A percentile compares a stretch with the other conserved stretches of the same genome.
Conservation (phyloP, 345 rosid genomes). For the Citrus australasica region DNA sequence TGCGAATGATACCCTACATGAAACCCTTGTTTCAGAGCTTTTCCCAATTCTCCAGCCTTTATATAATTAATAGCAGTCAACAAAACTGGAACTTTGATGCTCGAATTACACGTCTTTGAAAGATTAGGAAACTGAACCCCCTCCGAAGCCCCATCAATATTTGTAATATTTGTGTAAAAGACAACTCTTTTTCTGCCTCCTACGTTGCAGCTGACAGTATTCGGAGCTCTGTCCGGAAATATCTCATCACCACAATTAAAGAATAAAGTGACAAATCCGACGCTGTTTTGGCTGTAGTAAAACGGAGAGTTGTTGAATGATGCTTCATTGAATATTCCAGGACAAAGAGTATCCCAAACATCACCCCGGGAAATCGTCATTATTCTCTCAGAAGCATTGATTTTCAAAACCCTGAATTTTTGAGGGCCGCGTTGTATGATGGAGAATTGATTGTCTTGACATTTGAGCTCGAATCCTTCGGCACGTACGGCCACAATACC, state of each 20-base stretch:
- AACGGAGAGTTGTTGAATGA: not conserved
- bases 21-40: slow-evolving; percentile 27
- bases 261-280: slow-evolving; percentile 28
- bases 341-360: slow-evolving; percentile 18
- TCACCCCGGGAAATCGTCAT: slow-evolving; percentile 27
- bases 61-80: not conserved
- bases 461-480: slow-evolving; percentile 27
- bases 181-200: accelerated
- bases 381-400: accelerated
- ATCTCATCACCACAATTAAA: slow-evolving; percentile 12
- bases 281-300: not conserved
- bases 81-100: slow-evolving; percentile 24
- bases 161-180: slow-evolving; percentile 3
- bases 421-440: not conserved
- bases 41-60: accelerated
- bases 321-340: not conserved
- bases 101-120: not conserved
- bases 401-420: slow-evolving; percentile 9
- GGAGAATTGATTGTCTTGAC: not conserved
- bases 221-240: accelerated
- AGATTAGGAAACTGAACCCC: not conserved
- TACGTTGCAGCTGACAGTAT: not conserved
- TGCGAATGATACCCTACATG: not conserved
- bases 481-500: slow-evolving; percentile 28
- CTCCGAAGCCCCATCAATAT: not conserved